Evolutionary conservation across 352 stramenopile genomes (phyloP), one percentile per base, ranked within the genome.

Genomic region (Phytophthora pisi): DNA sequence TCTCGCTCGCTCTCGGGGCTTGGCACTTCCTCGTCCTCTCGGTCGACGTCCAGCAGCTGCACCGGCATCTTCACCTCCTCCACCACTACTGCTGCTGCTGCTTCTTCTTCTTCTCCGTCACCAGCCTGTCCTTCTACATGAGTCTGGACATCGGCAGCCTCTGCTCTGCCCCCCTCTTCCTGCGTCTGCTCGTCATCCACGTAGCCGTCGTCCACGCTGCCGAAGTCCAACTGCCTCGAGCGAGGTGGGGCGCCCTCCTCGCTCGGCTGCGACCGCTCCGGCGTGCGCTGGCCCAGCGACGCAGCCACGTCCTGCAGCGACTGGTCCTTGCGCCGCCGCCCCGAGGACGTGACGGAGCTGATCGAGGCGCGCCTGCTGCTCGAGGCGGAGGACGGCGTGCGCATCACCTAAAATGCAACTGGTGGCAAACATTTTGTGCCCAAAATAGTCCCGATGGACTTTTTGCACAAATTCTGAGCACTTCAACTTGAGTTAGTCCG

Each of bases 141-240:
- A 2, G 11, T 42, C 36, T 42, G 36, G 6, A 15, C 4, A 42
- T 49, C 42, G 0, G 0, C n/a, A 8, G 42, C 50, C 20, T 34
- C 50, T 38, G 26, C 46, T 23, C 24, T 6, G 45, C n/a, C 5
- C 26, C 11, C 8, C 15, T 51, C 40, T 15, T 55, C 18, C 28
- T 59, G 57, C 15, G 5, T n/a, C 42, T 63, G 18, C 53, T 61
- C 20, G 0, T 51, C n/a, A 11, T 73, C 49, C 40, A 50, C 59
- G n/a, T 71, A 64, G 26, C 46, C 59, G 2, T 24, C 51, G 45
- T 72, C 62, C 16, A 49, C 64, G n/a, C 47, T 70, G 18, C 52
- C 50, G 23, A 84, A 84, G 28, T 80, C 54, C 28, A 88, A 30
- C 36, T 84, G 75, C 23, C 70, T 65, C 2, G 65, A 77, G 13